Conservation (phyloP, 208 protist genomes). For the Wallacemonas rigidus region DNA sequence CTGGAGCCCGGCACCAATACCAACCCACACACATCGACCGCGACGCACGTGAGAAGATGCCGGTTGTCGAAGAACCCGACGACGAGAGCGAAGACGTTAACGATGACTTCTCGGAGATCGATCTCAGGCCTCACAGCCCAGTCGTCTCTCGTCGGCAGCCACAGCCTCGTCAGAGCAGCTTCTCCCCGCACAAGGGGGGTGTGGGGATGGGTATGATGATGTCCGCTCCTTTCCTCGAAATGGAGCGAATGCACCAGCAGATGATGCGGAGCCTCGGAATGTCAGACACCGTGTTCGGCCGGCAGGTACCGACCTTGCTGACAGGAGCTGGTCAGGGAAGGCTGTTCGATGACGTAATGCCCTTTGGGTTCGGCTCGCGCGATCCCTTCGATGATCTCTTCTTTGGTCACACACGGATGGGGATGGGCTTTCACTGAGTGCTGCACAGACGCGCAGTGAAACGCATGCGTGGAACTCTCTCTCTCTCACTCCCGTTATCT, state of each 20-base stretch:
- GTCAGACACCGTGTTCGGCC: slow-evolving; percentile 19
- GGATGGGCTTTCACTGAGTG: background rate
- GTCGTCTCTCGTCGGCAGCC: background rate
- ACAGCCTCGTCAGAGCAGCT: background rate
- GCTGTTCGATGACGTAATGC: background rate
- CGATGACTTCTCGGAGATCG: background rate
- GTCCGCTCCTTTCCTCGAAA: slow-evolving; percentile 22
- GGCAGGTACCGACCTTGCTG: background rate
- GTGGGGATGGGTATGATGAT: background rate
- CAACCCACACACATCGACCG: slow-evolving; percentile 26
- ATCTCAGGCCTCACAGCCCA: background rate
- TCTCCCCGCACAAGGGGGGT: background rate
- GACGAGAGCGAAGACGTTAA: slow-evolving; percentile 23
- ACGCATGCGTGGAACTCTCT: background rate
- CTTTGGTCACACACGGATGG: background rate
- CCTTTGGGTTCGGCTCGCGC: background rate
- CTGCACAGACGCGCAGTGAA: too few relatives aligned
- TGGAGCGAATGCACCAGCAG: slow-evolving; percentile 25
- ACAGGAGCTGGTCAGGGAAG: background rate
- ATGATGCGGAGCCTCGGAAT: slow-evolving; percentile 29
- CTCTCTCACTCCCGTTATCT: background rate
- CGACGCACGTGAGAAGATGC: slow-evolving; percentile 1
- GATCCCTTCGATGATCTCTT: background rate
- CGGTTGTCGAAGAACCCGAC: slow-evolving; percentile 53
- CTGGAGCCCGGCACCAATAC: background rate